Evolutionary conservation across 179 eudicot species (phyloP), one percentile per base, ranked within the genome.

Genomic region (Amaranthus tricolor): DNA sequence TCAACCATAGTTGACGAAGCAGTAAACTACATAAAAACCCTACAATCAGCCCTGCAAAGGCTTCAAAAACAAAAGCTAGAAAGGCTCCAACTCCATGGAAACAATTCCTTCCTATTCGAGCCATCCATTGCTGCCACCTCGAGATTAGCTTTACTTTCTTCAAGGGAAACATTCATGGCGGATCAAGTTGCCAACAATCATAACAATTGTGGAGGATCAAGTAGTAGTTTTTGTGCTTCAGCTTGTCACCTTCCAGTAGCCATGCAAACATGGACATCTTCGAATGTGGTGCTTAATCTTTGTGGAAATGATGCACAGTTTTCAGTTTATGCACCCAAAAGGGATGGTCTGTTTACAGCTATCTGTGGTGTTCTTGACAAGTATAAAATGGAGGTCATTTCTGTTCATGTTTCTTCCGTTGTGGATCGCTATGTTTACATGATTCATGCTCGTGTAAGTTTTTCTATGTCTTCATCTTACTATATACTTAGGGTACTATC

Each of bases 1-100:
- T 78, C 94, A 52, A 86, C 94, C 50, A 79, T 91, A 6, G 91
- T 94, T 8, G 94, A 92, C 47, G 94, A 92, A 86, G 97, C 96
- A 52, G 85, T 86, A 49, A 86, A 13, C 72, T 78, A 83, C 85
- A 90, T 94, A 16, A 86, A 77, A 84, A 66, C 78, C 73, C 82
- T 89, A 12, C 81, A 94, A 76, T 62, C 66, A 48, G 83, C 84
- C 5, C 76, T 89, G 40, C 81, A 84, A 76, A 84, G 83, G 61
- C 96, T 94, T 14, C 81, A 92, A 70, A 82, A 78, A 51, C 79
- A 83, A 51, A 92, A 92, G 80, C 83, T 80, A 6, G 89, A 87
- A 47, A 82, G 84, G 83, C 77, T 84, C 49, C 85, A 84, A 50
- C 84, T 15, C 72, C 16, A 11, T 6, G 63, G 63, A 11, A 11